Percentiles rank a stretch among this genome's conserved stretches.
These are phyloP conservation scores for Talaromyces albobiverticillius DNA, from an alignment of 2,329 filamentous ascomycete species.

Conservation along the genomic window DNA sequence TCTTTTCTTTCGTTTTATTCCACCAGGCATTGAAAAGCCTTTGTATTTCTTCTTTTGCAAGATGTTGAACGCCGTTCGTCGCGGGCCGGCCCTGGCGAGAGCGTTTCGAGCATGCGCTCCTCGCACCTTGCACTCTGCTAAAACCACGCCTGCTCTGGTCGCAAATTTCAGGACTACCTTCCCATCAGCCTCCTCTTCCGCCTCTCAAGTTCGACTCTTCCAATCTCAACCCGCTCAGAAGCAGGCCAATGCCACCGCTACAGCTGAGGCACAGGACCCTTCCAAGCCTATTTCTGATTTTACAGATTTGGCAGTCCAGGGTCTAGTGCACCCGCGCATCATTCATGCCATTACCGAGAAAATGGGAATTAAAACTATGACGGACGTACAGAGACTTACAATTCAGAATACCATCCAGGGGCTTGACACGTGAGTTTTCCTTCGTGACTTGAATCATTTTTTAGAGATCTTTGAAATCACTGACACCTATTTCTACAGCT, in stretches of 20 bases:
- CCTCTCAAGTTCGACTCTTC: slow-evolving; percentile 24
- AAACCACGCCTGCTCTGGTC: slow-evolving; percentile 26
- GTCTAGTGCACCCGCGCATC: slow-evolving; percentile 60
- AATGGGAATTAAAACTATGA: slow-evolving; percentile 83
- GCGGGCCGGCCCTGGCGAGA: slow-evolving; percentile 33
- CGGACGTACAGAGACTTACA: slow-evolving; percentile 82
- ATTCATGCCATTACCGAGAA: slow-evolving; percentile 66
- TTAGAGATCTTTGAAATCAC: slow-evolving; percentile 16
- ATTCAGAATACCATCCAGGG: slow-evolving; percentile 78
- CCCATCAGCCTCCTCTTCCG: slow-evolving; percentile 21
- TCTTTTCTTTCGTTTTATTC: neutral
- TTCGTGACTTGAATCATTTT: neutral
- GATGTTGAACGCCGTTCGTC: slow-evolving; percentile 41
- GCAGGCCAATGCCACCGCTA: slow-evolving; percentile 24
- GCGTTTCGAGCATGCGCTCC: slow-evolving; percentile 34
- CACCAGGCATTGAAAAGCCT: slow-evolving; percentile 3
- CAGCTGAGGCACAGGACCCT: slow-evolving; percentile 18
- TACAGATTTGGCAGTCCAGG: slow-evolving; percentile 33
- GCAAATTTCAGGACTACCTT: slow-evolving; percentile 17
- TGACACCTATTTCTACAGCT: slow-evolving; percentile 43
- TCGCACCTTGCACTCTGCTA: slow-evolving; percentile 23
- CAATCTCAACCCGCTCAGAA: slow-evolving; percentile 28
- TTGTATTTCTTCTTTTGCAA: neutral
- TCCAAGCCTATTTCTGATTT: slow-evolving; percentile 34
- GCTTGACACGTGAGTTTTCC: slow-evolving; percentile 68